A percentile compares a stretch with the other conserved stretches of the same genome.
These are phyloP conservation scores for Saccharomyces hybrid DNA, from an alignment of 1,139 yeast genomes.

Conservation along the genomic window DNA sequence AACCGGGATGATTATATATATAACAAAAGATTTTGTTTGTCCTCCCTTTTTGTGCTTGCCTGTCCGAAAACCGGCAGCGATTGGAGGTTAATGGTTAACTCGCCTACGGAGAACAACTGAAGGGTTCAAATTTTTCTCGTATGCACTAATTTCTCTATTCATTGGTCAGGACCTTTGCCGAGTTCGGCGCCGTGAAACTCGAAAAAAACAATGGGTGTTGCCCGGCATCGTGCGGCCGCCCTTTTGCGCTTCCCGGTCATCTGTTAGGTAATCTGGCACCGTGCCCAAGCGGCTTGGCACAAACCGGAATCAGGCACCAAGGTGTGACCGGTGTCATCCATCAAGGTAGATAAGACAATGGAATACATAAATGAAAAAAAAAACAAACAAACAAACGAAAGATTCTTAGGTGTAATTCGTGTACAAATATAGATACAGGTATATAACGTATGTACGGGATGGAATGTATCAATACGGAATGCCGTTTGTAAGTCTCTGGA, in stretches of 20 bases:
- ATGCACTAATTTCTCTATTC: background rate
- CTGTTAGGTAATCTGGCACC: background rate
- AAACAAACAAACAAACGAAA: background rate
- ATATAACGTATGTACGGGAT: background rate
- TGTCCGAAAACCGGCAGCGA: slow-evolving; percentile 1
- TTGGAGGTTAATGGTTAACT: background rate
- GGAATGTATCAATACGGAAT: slow-evolving; percentile 58
- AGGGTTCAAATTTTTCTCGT: background rate
- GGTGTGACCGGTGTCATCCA: background rate
- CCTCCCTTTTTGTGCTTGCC: slow-evolving; percentile 1
- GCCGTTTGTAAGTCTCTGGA: slow-evolving; percentile 92
- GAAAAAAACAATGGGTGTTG: background rate
- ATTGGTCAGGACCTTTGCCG: slow-evolving; percentile 1
- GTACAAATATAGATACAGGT: background rate
- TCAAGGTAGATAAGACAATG: background rate
- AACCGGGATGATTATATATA: background rate
- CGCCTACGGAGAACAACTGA: background rate
- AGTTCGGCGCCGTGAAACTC: background rate
- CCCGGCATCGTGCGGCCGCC: background rate
- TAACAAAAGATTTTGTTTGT: background rate
- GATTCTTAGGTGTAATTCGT: background rate
- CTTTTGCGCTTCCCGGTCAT: background rate
- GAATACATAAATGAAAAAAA: background rate
- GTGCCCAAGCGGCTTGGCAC: slow-evolving; percentile 1
- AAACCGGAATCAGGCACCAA: background rate